Evolutionary conservation across 352 stramenopile species (phyloP), one percentile per base, ranked within the genome.

Genomic region (Globisporangium takayamanum): DNA sequence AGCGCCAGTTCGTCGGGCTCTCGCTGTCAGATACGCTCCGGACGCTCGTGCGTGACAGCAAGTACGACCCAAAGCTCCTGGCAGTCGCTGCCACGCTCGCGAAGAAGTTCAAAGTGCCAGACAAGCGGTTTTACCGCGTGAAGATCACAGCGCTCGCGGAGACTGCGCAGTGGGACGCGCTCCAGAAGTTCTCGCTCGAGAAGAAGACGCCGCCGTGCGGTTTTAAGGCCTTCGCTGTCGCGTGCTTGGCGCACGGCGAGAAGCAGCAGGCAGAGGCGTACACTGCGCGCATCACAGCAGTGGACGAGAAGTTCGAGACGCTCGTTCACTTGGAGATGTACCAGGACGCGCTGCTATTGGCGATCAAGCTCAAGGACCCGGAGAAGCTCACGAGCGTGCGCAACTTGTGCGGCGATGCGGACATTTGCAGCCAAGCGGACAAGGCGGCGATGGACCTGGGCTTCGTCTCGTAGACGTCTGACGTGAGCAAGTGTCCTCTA

Each of bases 71-170:
- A 0, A 92, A 94, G 62, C 73, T 96, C 55, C 56, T 86, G 28
- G 72, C 69, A 15, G 26, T 93, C 8, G 84, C 80, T 8, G 76
- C 78, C 0, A 57, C 77, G 5, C 85, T 92, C 57, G 76, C 83
- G 39, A 95, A 95, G 60, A 93, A 89, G 61, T 95, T 96, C 64
- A 94, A 95, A 42, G 82, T 97, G 7, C 82, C 88, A 1, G 88
- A 97, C 57, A 97, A 97, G 70, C 83, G 84, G 8, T 89, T 95
- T 50, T 97, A 93, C 64, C 83, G 89, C 59, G 82, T 96, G 44
- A 96, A 96, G 68, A 96, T 96, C 59, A 86, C 90, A 54, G 87
- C 87, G 37, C 68, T 96, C 5, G 84, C 84, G 5, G 79, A 94
- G 57, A 94, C 78, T 15, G 72, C 77, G 15, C 84, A 97, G 49